A percentile compares a stretch with the other conserved stretches of the same genome.
Evolutionary conservation across 495 filamentous ascomycete species (phyloP).

Genomic region (Diplogelasinospora grovesii): DNA sequence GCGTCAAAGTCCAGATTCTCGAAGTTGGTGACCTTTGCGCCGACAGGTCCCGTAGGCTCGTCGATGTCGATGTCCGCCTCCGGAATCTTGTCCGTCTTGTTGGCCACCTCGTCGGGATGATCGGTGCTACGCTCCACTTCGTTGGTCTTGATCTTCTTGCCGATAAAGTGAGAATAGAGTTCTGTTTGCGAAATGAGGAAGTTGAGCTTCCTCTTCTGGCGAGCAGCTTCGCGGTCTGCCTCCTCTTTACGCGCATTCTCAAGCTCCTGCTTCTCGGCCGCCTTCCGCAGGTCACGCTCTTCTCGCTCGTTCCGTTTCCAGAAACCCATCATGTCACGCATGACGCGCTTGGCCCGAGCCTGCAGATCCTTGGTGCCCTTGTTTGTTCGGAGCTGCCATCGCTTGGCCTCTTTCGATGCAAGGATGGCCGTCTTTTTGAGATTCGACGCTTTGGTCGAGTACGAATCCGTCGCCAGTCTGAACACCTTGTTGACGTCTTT

Average conservation of each 20-base stretch:
- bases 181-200: slow-evolving; percentile 99
- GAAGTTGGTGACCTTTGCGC: slow-evolving; percentile 77
- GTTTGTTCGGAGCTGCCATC: slow-evolving; percentile 96
- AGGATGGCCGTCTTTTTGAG: slow-evolving; percentile 95
- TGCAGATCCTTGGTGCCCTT: slow-evolving; percentile 98
- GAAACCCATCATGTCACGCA: slow-evolving; percentile 99
- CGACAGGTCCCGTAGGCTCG: slow-evolving; percentile 50
- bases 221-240: slow-evolving; percentile 91
- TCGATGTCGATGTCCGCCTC: slow-evolving; percentile 48
- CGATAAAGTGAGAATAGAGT: slow-evolving; percentile 98
- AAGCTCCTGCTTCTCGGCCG: slow-evolving; percentile 91
- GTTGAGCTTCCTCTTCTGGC: slow-evolving; percentile 97
- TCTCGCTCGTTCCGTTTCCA: slow-evolving; percentile 99
- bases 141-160: slow-evolving; percentile 95
- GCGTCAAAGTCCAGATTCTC: slow-evolving; percentile 94
- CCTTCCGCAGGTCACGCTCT: slow-evolving; percentile 87
- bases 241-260: slow-evolving; percentile 95
- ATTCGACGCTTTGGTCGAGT: slow-evolving; percentile 80
- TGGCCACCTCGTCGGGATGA: slow-evolving; percentile 57
- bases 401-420: slow-evolving; percentile 91
- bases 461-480: slow-evolving; percentile 75
- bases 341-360: slow-evolving; percentile 91
- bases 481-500: slow-evolving; percentile 92
- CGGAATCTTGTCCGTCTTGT: slow-evolving; percentile 34
- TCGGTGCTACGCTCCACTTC: slow-evolving; percentile 87